Base-by-base conservation (phyloP, 2,329 filamentous ascomycete species). In the Pyrenochaeta sp. region DNA sequence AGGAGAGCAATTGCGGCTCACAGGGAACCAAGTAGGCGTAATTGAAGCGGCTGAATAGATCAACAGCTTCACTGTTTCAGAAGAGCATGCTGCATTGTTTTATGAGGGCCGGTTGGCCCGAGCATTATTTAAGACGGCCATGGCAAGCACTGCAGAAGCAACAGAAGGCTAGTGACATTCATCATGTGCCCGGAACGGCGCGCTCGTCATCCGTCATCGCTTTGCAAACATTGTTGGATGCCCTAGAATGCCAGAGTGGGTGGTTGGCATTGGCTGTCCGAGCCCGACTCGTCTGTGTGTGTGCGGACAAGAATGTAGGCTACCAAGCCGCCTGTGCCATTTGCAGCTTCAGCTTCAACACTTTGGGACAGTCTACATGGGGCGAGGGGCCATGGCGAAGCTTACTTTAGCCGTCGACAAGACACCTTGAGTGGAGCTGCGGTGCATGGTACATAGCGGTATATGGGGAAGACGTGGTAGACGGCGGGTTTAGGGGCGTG, bases 381-480 rank as follows among this genome's bases (percentile, higher is more conserved):
- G 45, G 40, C 51, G 41, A 49, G 48, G n/a, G 29, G 47, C 54
- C 31, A 46, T 35, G 30, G 51, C 37, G 15, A 47, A 31, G 46
- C 18, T 14, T 32, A 35, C 44, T 48, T 54, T 49, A 56, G 50
- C 47, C 56, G 58, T 51, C 41, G 23, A 49, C 48, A 47, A 45
- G 45, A 42, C 44, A 36, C 20, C 18, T 44, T n/a, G 39, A 40
- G 55, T 55, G 51, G 40, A 52, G 29, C 48, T 32, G 23, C 20
- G 20, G 15, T 37, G 20, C 39, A 41, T 41, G 33, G 41, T 18
- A 27, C n/a, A n/a, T n/a, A n/a, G n/a, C n/a, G n/a, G n/a, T 18
- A 27, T 43, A 43, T 43, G 41, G 41, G 41, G 30, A 15, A 35
- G 23, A 9, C 23, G 23, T 27, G 23, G 23, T 27, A 4, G 23